phyloP scores from a whole-genome alignment of 331 rosid species.

The Prunus yedoensis region DNA sequence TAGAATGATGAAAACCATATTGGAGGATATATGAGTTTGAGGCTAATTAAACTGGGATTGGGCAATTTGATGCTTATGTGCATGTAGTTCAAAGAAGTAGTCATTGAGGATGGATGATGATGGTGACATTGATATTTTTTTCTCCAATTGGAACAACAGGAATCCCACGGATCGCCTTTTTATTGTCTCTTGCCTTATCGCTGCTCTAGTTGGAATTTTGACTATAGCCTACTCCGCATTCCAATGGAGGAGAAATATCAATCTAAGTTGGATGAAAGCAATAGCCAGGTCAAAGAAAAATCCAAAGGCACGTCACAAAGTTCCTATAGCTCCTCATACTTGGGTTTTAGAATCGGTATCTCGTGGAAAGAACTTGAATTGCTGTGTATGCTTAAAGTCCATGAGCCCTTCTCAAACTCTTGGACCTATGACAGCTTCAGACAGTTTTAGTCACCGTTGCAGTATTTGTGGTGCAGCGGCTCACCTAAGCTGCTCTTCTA shows the following conservation, averaged over 20 bases:
- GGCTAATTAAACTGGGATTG: constrained; percentile 11
- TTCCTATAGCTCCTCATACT: constrained; percentile 71
- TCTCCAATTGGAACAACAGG: constrained; percentile 71
- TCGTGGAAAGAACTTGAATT: constrained; percentile 86
- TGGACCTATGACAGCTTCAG: constrained; percentile 77
- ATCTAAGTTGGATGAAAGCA: constrained; percentile 95
- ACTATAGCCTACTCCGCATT: constrained; percentile 90
- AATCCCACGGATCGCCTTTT: constrained; percentile 80
- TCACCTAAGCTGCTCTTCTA: constrained; percentile 82
- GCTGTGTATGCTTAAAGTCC: constrained; percentile 85
- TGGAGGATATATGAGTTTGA: constrained; percentile 2
- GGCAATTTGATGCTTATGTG: constrained; percentile 2
- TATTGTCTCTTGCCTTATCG: constrained; percentile 60
- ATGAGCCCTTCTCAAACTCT: constrained; percentile 81
- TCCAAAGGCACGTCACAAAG: constrained; percentile 72
- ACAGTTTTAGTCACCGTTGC: constrained; percentile 78
- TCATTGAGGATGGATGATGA: constrained; percentile 66
- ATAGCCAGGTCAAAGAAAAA: constrained; percentile 88
- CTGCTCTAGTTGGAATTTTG: constrained; percentile 84
- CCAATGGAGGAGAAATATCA: constrained; percentile 96
- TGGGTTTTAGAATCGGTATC: constrained; percentile 80
- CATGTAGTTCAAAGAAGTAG: constrained; percentile 3
- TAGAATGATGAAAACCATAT: neutral
- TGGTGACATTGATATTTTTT: constrained; percentile 60
- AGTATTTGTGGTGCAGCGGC: constrained; percentile 82